These are phyloP conservation scores for Colletotrichum filicis DNA, from an alignment of 2,329 filamentous ascomycete genomes.

Conservation along the genomic window DNA sequence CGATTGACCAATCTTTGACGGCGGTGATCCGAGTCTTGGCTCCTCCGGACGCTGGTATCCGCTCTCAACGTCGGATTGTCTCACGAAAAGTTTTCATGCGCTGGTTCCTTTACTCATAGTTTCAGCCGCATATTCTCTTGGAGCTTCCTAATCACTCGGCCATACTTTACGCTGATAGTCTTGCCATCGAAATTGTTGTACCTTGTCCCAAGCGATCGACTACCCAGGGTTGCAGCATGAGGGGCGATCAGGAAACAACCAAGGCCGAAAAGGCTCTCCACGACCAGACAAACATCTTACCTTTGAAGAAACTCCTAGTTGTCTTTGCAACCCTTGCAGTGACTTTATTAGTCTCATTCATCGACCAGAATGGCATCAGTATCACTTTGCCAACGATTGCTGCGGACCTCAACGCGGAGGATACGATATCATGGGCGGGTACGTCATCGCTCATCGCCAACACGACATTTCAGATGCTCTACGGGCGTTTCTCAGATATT, in stretches of 20 bases:
- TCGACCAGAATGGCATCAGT: constrained; percentile 67
- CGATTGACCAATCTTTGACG: constrained; percentile 23
- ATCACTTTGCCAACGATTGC: constrained; percentile 63
- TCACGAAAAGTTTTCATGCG: constrained; percentile 5
- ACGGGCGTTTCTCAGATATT: constrained; percentile 71
- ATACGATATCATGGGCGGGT: constrained; percentile 67
- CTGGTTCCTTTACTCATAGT: background rate
- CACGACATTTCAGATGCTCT: constrained; percentile 73
- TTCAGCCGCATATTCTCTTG: background rate
- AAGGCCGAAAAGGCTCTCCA: constrained; percentile 57
- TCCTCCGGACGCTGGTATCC: background rate
- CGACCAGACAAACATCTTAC: constrained; percentile 68
- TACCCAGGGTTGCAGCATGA: constrained; percentile 9
- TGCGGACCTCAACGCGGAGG: constrained; percentile 54
- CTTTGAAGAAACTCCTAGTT: constrained; percentile 57
- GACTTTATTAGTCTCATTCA: constrained; percentile 64
- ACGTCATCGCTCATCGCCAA: constrained; percentile 65
- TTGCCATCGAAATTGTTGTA: background rate
- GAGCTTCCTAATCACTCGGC: background rate
- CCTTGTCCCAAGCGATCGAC: background rate
- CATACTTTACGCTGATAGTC: background rate
- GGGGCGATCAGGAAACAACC: constrained; percentile 11
- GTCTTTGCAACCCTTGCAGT: constrained; percentile 64
- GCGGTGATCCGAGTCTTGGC: constrained; percentile 17
- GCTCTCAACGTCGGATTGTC: background rate